A percentile compares a stretch with the other conserved stretches of the same genome.
These are phyloP conservation scores for Eurotiales sp. DNA, from an alignment of 2,329 filamentous ascomycete genomes.

Conservation along the genomic window DNA sequence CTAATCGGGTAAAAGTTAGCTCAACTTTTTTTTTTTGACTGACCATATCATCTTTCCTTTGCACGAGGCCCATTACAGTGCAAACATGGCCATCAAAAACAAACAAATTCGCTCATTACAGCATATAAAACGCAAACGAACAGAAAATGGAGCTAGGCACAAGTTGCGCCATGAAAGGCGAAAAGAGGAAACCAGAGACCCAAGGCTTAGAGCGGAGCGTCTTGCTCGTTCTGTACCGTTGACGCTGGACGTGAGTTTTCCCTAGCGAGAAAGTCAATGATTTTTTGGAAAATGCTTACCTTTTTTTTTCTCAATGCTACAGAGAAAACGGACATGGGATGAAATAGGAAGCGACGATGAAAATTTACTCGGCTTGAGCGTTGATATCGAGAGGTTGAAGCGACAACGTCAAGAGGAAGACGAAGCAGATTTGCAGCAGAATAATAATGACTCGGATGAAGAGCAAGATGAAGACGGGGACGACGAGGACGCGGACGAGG, in stretches of 20 bases:
- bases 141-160: slow-evolving; percentile 68
- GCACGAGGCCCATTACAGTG: no score
- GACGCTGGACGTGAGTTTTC: slow-evolving; percentile 60
- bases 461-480: slow-evolving; percentile 27
- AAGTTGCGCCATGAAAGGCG: slow-evolving; percentile 74
- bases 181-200: slow-evolving; percentile 81
- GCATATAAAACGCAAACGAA: slow-evolving; percentile 75
- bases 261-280: no score
- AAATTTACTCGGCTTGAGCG: slow-evolving; percentile 43
- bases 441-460: slow-evolving; percentile 12
- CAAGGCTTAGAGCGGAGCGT: slow-evolving; percentile 67
- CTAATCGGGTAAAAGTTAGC: slow-evolving; percentile 10
- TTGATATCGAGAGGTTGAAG: slow-evolving; percentile 49
- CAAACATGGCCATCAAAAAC: slow-evolving; percentile 58
- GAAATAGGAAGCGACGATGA: slow-evolving; percentile 57
- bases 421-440: no score
- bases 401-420: slow-evolving; percentile 42
- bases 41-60: no score
- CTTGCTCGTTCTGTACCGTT: slow-evolving; percentile 72
- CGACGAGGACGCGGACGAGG: slow-evolving; percentile 54
- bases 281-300: not conserved
- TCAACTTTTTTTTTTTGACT: slow-evolving; percentile 21
- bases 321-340: slow-evolving; percentile 83
- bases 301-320: not conserved
- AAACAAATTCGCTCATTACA: slow-evolving; percentile 76